A percentile compares a stretch with the other conserved stretches of the same genome.
Evolutionary conservation across 495 filamentous ascomycete species (phyloP).

Genomic region (Copromyces sp.): DNA sequence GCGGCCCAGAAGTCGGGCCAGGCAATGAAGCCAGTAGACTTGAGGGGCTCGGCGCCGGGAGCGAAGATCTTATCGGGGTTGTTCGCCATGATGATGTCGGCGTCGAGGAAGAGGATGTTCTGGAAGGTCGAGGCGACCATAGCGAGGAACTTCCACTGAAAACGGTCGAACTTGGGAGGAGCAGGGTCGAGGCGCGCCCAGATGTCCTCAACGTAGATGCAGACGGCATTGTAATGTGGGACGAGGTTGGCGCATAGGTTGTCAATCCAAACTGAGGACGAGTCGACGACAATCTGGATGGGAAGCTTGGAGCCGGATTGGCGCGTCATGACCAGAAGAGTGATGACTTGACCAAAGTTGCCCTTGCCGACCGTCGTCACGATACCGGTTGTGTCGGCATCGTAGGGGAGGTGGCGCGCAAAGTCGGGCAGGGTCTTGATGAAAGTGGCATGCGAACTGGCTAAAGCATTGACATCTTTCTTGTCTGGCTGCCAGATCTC

Average conservation of each 20-base stretch:
- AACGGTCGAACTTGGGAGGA: slow-evolving; percentile 22
- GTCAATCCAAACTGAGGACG: slow-evolving; percentile 38
- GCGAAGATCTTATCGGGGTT: slow-evolving; percentile 42
- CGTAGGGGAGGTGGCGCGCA: slow-evolving; percentile 33
- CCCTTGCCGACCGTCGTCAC: slow-evolving; percentile 33
- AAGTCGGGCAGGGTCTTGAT: slow-evolving; percentile 26
- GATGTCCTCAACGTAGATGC: slow-evolving; percentile 23
- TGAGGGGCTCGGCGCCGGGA: slow-evolving; percentile 36
- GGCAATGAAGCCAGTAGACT: slow-evolving; percentile 41
- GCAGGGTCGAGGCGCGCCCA: not conserved
- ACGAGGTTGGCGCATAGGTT: slow-evolving; percentile 43
- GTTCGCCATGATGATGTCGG: slow-evolving; percentile 45
- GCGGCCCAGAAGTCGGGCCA: slow-evolving; percentile 56
- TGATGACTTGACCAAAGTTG: slow-evolving; percentile 28
- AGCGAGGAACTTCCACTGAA: slow-evolving; percentile 52
- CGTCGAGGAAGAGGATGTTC: slow-evolving; percentile 52
- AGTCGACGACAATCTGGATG: slow-evolving; percentile 49
- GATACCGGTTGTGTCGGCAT: slow-evolving; percentile 39
- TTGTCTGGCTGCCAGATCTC: not conserved
- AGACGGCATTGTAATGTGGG: slow-evolving; percentile 40
- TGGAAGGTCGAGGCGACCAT: slow-evolving; percentile 52
- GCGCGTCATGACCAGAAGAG: slow-evolving; percentile 48
- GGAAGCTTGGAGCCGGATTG: slow-evolving; percentile 45
- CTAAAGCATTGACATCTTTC: not conserved
- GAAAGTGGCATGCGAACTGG: slow-evolving; percentile 31